A percentile compares a stretch with the other conserved stretches of the same genome.
These are phyloP conservation scores for Pestalotiopsis sp. DNA, from an alignment of 2,329 filamentous ascomycete species.

Conservation along the genomic window DNA sequence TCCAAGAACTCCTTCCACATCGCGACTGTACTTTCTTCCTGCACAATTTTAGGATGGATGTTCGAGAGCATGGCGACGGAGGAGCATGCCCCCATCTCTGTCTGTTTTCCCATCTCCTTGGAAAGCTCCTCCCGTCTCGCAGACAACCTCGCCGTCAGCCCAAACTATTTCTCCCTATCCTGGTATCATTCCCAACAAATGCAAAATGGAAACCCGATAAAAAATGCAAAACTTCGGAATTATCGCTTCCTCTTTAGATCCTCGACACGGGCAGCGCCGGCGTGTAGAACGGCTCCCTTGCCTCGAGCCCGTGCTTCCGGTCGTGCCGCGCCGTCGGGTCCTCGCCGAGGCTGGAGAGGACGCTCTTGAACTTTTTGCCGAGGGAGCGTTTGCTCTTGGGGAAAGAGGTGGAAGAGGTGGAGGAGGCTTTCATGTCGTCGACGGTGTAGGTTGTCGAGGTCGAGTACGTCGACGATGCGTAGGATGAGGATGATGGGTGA, in stretches of 20 bases:
- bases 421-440: not conserved
- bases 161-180: too few relatives aligned
- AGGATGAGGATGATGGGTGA: not conserved
- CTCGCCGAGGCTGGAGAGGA: constrained; percentile 9
- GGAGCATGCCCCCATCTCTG: too few relatives aligned
- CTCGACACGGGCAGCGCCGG: not conserved
- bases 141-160: too few relatives aligned
- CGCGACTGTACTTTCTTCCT: too few relatives aligned
- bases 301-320: constrained; percentile 7
- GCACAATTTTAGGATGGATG: too few relatives aligned
- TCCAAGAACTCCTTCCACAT: too few relatives aligned
- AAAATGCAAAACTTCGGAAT: not conserved
- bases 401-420: not conserved
- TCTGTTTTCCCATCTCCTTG: too few relatives aligned
- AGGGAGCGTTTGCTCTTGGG: constrained; percentile 2
- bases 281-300: not conserved
- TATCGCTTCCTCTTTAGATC: not conserved
- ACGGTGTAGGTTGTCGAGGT: constrained; percentile 10
- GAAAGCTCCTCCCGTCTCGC: too few relatives aligned
- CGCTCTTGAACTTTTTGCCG: constrained; percentile 5
- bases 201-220: too few relatives aligned
- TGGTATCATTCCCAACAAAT: too few relatives aligned
- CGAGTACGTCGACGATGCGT: constrained; percentile 10
- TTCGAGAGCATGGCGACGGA: too few relatives aligned
- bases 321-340: constrained; percentile 10